Evolutionary conservation across 2,329 filamentous ascomycete genomes (phyloP), one percentile per base, ranked within the genome.

Genomic region (Hypoxylon sp.): DNA sequence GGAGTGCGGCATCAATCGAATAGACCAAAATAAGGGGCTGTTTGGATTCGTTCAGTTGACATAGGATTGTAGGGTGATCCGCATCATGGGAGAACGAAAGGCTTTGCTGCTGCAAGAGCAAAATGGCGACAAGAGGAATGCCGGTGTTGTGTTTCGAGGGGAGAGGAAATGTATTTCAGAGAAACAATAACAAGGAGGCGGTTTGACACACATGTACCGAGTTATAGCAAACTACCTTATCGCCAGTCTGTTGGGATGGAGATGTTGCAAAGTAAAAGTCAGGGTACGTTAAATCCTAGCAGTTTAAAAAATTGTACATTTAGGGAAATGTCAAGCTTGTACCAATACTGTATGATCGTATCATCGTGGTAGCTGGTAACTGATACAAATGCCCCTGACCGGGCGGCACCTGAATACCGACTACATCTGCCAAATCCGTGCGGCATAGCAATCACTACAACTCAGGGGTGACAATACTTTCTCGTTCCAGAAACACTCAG

Each of bases 151-250:
- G 36, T 55, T 43, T 6, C 30, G 19, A 30, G 28, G 13, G 32
- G 7, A 32, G 4, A 45, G 32, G 38, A 10, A 21, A 14, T 30
- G 21, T 45, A 5, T 32, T 17, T 5, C 17, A 30, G 28, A 9
- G 6, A 45, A 17, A 49, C 7, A 43, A 48, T 21, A 28, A 34
- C 11, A 21, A 6, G 17, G 7, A 28, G 11, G 11, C 5, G 17
- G 62, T 56, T 65, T 65, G 56, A n/a, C 34, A 30, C 34, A 51
- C 50, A 65, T 56, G 36, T 56, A 41, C n/a, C 11, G 17, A 19
- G 13, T 14, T 19, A 28, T 28, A 5, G 19, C 62, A 65, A 65
- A 56, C 56, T 28, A 21, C 23, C 11, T 41, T 60, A 10, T 28
- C 13, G 17, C 13, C n/a, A 17, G 21, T 13, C 21, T 19, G 10